Conservation (phyloP, 495 filamentous ascomycete species). For the Lepidopterella palustris region DNA sequence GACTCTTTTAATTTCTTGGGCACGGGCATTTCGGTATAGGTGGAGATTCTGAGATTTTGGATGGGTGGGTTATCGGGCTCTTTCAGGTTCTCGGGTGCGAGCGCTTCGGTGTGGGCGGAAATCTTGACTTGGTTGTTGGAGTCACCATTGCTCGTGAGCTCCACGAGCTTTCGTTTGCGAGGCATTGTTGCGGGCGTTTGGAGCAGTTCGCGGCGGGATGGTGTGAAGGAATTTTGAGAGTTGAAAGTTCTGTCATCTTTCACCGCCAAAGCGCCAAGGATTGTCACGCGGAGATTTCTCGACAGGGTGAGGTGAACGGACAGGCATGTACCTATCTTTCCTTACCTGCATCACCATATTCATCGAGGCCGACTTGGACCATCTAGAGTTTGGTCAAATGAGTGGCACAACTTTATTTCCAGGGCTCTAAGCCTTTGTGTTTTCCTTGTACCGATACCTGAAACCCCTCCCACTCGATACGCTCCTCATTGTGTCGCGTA, state of each 20-base stretch:
- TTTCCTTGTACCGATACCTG: not conserved
- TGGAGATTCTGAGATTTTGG: too few relatives aligned
- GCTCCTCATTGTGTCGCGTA: not conserved
- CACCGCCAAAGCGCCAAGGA: constrained; percentile 2
- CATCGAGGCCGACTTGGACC: not conserved
- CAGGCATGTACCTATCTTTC: too few relatives aligned
- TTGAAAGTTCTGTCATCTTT: constrained; percentile 4
- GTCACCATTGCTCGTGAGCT: not conserved
- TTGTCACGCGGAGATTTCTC: not conserved
- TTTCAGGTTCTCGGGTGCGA: not conserved
- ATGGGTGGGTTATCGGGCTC: too few relatives aligned
- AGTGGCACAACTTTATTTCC: not conserved
- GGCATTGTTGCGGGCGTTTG: constrained; percentile 13
- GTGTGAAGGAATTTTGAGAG: constrained; percentile 1
- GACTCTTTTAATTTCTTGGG: not conserved
- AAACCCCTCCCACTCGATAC: not conserved
- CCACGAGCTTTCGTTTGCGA: constrained; percentile 22
- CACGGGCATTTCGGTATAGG: not conserved
- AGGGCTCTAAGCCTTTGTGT: not conserved
- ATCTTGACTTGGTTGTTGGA: not conserved
- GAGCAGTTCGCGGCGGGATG: not conserved
- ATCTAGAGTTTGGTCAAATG: not conserved
- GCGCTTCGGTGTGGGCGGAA: not conserved
- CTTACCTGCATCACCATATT: too few relatives aligned
- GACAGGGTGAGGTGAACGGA: not conserved